phyloP scores from a whole-genome alignment of 208 protist species.

The Blechomonas ayalai region DNA sequence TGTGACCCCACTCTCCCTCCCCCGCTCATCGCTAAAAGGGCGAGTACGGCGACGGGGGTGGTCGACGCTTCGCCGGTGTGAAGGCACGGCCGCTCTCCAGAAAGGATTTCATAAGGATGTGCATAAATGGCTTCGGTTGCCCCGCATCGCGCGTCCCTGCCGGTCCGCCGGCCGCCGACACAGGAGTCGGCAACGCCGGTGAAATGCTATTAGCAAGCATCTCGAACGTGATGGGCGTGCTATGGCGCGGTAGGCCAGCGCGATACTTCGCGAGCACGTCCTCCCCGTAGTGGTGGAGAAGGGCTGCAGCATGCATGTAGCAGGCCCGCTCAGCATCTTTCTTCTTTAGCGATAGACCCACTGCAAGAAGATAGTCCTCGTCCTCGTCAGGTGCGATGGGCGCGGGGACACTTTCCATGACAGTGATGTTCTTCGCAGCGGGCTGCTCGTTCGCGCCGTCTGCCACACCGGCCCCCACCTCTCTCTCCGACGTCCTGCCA shows the following conservation, averaged over 20 bases:
- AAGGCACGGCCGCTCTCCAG: slow-evolving; percentile 32
- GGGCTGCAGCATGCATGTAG: slow-evolving; percentile 65
- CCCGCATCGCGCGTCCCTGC: not conserved
- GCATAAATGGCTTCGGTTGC: slow-evolving; percentile 35
- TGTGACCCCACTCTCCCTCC: no score
- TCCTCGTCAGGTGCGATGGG: slow-evolving; percentile 5
- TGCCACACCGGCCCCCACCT: not conserved
- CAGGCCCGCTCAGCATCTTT: slow-evolving; percentile 75
- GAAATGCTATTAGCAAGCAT: slow-evolving; percentile 9
- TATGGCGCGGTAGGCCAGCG: slow-evolving; percentile 30
- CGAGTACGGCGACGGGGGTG: slow-evolving; percentile 2
- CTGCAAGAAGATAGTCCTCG: slow-evolving; percentile 22
- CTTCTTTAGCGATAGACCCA: slow-evolving; percentile 72
- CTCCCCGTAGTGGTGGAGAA: slow-evolving; percentile 35
- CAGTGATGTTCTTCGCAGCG: no score
- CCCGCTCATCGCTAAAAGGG: slow-evolving; percentile 8
- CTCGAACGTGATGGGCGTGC: slow-evolving; percentile 8
- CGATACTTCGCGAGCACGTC: slow-evolving; percentile 46
- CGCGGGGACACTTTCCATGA: no score
- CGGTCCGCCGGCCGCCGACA: not conserved
- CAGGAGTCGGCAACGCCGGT: slow-evolving; percentile 1
- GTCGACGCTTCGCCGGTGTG: slow-evolving; percentile 20
- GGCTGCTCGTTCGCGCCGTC: no score
- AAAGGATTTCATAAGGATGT: slow-evolving; percentile 42
- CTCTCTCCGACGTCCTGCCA: not conserved